Base-by-base conservation (phyloP, 495 filamentous ascomycete species). In the Sphaerosporella brunnea region DNA sequence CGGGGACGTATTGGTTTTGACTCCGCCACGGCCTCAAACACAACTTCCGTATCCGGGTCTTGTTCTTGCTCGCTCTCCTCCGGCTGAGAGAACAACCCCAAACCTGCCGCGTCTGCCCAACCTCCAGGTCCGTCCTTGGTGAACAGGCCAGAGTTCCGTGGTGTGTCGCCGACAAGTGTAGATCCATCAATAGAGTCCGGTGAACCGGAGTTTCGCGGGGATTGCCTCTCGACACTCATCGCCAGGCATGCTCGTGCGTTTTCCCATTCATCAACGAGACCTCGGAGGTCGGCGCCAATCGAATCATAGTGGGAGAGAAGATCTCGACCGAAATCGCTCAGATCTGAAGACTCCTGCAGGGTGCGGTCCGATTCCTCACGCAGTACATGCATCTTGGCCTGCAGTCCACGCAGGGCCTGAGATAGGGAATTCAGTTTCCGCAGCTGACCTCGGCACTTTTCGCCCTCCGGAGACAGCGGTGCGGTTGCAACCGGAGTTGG, bases 271-370 rank as follows among this genome's bases (percentile, higher is more conserved):
- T 86, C 77, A 52, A 88, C 76, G 36, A 97, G 68, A 35, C 72
- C 73, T 58, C 76, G 77, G 26, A 97, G 73, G 60, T 97, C 90
- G 36, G 74, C 69, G 4, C 90, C 90, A 51, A 97, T 88, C 15
- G 85, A 86, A 21, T 97, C 90, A 61, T 96, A 96, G 58, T 95
- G 90, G 23, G 77, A 64, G 64, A 92, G 77, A 21, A 96, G 73
- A 45, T 72, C 77, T 2, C 74, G 67, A 8, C 82, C 83, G 26
- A 92, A 70, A 48, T 86, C 77, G 16, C 73, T 72, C 2, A 81
- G 65, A 52, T 90, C 79, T 36, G 79, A 75, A 4, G 81, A 71
- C 52, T 77, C 75, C 35, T 56, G 53, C 16, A 93, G 66, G 42
- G 74, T 73, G 51, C 73, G 74, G 53, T 82, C 80, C 4, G 84